A percentile compares a stretch with the other conserved stretches of the same genome.
phyloP scores from a whole-genome alignment of 2,329 filamentous ascomycete genomes.

The Claviceps sp. region DNA sequence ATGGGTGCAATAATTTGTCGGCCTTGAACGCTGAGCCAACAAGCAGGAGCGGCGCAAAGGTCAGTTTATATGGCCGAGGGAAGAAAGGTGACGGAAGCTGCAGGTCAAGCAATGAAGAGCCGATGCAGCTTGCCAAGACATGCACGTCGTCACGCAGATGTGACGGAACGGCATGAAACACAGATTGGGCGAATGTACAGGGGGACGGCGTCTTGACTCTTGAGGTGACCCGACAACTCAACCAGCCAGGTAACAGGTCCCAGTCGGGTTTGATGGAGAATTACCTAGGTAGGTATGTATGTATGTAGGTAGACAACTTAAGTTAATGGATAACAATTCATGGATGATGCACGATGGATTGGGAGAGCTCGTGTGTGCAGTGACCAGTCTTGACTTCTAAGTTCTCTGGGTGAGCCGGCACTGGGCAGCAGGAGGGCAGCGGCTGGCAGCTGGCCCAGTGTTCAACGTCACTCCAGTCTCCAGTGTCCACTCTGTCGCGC shows the following conservation, averaged over 20 bases:
- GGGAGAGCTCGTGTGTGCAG: background rate
- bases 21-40: background rate
- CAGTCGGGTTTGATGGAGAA: background rate
- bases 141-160: background rate
- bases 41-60: background rate
- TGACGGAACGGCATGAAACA: background rate
- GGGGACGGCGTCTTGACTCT: background rate
- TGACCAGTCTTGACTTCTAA: too few species aligned
- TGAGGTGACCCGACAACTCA: background rate
- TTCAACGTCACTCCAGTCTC: too few species aligned
- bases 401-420: too few species aligned
- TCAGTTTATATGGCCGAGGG: background rate
- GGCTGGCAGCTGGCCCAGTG: too few species aligned
- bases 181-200: background rate
- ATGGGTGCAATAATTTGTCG: too few species aligned
- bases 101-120: background rate
- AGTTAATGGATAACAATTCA: background rate
- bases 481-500: background rate
- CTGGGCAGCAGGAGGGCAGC: too few species aligned
- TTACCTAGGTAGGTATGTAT: background rate
- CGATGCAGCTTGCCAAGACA: background rate
- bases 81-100: background rate
- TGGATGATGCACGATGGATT: background rate
- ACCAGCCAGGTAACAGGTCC: background rate
- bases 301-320: too few species aligned